These are phyloP conservation scores for Aspergillus flavus DNA, from an alignment of 2,329 filamentous ascomycete species.

Conservation along the genomic window DNA sequence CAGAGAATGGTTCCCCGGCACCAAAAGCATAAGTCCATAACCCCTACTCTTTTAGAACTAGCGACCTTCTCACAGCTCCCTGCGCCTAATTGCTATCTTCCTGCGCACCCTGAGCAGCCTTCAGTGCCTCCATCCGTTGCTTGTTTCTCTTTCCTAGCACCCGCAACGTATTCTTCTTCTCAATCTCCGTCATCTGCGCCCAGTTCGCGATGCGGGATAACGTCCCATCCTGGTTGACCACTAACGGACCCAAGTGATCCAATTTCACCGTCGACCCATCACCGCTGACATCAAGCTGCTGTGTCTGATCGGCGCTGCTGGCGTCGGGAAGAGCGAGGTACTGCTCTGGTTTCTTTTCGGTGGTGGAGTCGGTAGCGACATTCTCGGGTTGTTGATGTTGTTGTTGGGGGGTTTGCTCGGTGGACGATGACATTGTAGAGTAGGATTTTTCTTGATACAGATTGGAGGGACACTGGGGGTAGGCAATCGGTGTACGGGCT, in stretches of 20 bases:
- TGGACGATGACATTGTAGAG: constrained; percentile 27
- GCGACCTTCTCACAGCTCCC: background rate
- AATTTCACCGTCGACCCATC: constrained; percentile 55
- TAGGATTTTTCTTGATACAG: constrained; percentile 17
- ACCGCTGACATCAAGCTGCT: constrained; percentile 72
- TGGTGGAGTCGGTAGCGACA: background rate
- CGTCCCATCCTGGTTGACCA: constrained; percentile 73
- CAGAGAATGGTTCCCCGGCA: background rate
- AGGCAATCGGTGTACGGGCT: constrained; percentile 28
- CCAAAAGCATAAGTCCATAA: background rate
- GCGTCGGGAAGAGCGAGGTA: constrained; percentile 74
- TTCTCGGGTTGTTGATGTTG: constrained; percentile 12
- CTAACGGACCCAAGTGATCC: constrained; percentile 71
- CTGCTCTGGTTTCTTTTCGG: constrained; percentile 22
- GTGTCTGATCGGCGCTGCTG: constrained; percentile 79
- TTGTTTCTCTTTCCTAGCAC: constrained; percentile 71
- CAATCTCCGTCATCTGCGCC: constrained; percentile 69
- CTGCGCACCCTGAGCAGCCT: constrained; percentile 31
- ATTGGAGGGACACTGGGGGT: constrained; percentile 29
- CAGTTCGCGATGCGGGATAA: constrained; percentile 73
- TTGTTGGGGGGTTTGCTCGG: constrained; percentile 9
- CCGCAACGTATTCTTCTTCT: constrained; percentile 67
- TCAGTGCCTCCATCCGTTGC: constrained; percentile 60
- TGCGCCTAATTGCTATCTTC: background rate
- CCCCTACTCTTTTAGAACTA: background rate